Base-by-base conservation (phyloP, 768 basidiomycete species). In the Tulasnella sp. region DNA sequence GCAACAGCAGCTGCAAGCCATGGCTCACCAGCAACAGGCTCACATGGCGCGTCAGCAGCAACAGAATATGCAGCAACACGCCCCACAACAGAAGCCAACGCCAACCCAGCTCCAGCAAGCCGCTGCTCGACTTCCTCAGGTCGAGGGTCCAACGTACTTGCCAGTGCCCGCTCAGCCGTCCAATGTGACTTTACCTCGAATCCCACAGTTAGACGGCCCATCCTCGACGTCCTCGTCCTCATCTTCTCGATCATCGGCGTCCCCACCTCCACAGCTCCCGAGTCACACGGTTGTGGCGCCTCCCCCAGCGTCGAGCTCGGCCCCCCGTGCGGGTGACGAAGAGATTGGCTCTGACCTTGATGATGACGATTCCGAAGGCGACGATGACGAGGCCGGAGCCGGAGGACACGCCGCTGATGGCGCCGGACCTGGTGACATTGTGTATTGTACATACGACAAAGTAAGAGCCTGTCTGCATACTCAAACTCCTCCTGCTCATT, bases 391-490 rank as follows among this genome's bases (percentile, higher is more conserved):
- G 42, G 90, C 65, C 46, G 67, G 64, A 9, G 66, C 63, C 8
- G 69, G 65, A 1, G 70, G 90, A 9, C 79, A 80, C 0, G 88
- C 88, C 45, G 86, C 86, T 49, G 84, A 80, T 4, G 78, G 76
- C 0, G 77, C 77, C 27, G 81, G 79, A 7, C 82, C 91, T 58
- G 81, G 80, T 0, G 96, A 99, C 67, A 90, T 98, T 45, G 90
- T 98, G 21, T 94, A 97, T 65, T 98, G 96, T 69, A 92, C 93
- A 6, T 98, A 96, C 67, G 96, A 99, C 68, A 98, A 98, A 82
- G 94, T 90, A 56, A 25, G 17, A 31, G 41, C 23, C 23, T 50
- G 56, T n/a, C 61, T 27, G 34, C 45, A 32, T 41, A 51, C 31
- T 41, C 23, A 19, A 12, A 25, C 62, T 43, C 48, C 57, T 62